Percentiles rank a stretch among this genome's conserved stretches.
Evolutionary conservation across 495 filamentous ascomycete species (phyloP).

Genomic region (Cryomyces minteri): DNA sequence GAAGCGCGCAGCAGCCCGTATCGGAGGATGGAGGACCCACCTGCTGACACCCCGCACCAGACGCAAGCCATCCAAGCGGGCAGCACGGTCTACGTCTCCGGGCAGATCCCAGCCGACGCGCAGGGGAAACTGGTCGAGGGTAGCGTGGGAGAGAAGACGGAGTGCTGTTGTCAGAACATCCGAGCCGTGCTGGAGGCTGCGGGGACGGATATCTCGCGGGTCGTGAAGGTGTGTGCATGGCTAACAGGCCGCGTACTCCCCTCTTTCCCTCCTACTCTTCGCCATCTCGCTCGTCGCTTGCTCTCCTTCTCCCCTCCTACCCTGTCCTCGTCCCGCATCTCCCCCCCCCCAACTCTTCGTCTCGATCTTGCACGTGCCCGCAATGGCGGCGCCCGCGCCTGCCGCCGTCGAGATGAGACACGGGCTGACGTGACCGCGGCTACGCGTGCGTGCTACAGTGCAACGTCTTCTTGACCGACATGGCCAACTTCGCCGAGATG

Average conservation of each 20-base stretch:
- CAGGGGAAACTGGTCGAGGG: slow-evolving; percentile 57
- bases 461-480: slow-evolving; percentile 66
- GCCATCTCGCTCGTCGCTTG: no score
- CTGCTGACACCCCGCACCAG: slow-evolving; percentile 22
- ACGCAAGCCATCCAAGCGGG: slow-evolving; percentile 81
- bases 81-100: slow-evolving; percentile 74
- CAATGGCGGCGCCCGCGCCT: no score
- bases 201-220: slow-evolving; percentile 52
- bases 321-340: no score
- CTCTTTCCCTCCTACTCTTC: no score
- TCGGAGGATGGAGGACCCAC: not conserved
- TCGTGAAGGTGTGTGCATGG: slow-evolving; percentile 66
- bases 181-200: slow-evolving; percentile 58
- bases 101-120: slow-evolving; percentile 72
- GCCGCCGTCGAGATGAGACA: no score
- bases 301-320: no score
- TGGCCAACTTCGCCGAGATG: slow-evolving; percentile 73
- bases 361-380: not conserved
- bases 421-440: no score
- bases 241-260: no score
- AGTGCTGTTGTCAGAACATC: slow-evolving; percentile 58
- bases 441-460: slow-evolving; percentile 1
- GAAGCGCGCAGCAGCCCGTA: not conserved
- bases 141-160: slow-evolving; percentile 58
- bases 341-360: no score